A percentile compares a stretch with the other conserved stretches of the same genome.
These are phyloP conservation scores for Exobasidium rhododendri DNA, from an alignment of 1,284 basidiomycete genomes.

Conservation along the genomic window DNA sequence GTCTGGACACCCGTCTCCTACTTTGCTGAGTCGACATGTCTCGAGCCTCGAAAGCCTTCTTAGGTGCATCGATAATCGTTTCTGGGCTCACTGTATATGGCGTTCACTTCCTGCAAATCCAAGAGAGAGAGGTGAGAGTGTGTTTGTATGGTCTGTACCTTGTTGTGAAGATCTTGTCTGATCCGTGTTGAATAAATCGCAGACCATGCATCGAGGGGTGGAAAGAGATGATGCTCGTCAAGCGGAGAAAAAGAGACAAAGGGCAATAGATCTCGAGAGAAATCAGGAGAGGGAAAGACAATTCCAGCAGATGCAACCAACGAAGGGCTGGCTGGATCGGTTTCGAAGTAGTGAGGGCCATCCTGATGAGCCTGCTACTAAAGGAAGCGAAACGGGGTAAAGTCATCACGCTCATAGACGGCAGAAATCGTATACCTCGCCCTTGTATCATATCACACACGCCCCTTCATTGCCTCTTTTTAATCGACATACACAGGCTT, in stretches of 20 bases:
- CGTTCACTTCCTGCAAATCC: constrained; percentile 82
- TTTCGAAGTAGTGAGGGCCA: neutral
- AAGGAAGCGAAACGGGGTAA: too few relatives aligned
- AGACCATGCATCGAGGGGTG: constrained; percentile 51
- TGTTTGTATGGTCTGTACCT: neutral
- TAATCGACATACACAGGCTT: too few relatives aligned
- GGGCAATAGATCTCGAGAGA: constrained; percentile 32
- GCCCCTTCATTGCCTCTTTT: too few relatives aligned
- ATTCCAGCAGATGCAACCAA: constrained; percentile 46
- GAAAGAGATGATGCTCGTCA: constrained; percentile 46
- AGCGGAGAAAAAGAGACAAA: constrained; percentile 41
- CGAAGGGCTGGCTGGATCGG: constrained; percentile 13
- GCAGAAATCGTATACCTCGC: too few relatives aligned
- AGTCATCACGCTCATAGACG: too few relatives aligned
- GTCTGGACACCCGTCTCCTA: too few relatives aligned
- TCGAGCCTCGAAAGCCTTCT: constrained; percentile 71
- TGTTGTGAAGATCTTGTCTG: neutral
- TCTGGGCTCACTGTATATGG: constrained; percentile 77
- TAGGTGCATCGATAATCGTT: constrained; percentile 67
- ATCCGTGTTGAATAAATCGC: neutral
- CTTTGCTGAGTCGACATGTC: too few relatives aligned
- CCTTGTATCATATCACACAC: too few relatives aligned
- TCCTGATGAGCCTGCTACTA: too few relatives aligned
- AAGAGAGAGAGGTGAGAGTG: constrained; percentile 72
- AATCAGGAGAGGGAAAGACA: constrained; percentile 40